Percentiles rank a stretch among this genome's conserved stretches.
These are phyloP conservation scores for Sordaria brevicollis DNA, from an alignment of 495 filamentous ascomycete species.

Conservation along the genomic window DNA sequence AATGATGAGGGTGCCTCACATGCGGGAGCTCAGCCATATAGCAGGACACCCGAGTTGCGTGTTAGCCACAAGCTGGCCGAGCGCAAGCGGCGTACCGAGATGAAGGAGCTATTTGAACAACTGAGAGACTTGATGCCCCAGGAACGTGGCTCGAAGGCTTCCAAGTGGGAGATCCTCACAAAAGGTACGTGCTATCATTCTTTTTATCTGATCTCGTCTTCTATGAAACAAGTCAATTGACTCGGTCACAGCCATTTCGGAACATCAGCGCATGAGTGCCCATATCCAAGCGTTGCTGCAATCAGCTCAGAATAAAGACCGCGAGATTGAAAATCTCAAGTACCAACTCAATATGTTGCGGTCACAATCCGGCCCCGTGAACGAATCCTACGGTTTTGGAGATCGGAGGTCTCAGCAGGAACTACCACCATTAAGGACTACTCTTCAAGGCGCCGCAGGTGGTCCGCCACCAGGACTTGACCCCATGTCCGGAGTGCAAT, in stretches of 20 bases:
- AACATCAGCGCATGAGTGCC: slow-evolving; percentile 40
- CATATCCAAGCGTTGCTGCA: slow-evolving; percentile 24
- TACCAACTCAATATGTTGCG: slow-evolving; percentile 40
- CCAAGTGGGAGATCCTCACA: slow-evolving; percentile 98
- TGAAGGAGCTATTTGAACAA: slow-evolving; percentile 94
- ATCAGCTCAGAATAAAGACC: slow-evolving; percentile 22
- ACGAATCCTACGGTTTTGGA: slow-evolving; percentile 20
- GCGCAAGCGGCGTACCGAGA: slow-evolving; percentile 89
- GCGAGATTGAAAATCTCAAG: slow-evolving; percentile 37
- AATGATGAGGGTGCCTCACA: slow-evolving; percentile 45
- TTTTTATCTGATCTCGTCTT: background rate
- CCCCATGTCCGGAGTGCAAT: slow-evolving; percentile 47
- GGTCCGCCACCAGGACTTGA: slow-evolving; percentile 24
- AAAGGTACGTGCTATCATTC: slow-evolving; percentile 52
- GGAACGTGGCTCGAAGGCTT: slow-evolving; percentile 83
- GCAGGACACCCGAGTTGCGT: slow-evolving; percentile 86
- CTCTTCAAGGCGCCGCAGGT: slow-evolving; percentile 13
- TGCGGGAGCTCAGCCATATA: slow-evolving; percentile 65
- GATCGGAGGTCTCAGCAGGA: slow-evolving; percentile 26
- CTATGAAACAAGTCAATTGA: slow-evolving; percentile 3
- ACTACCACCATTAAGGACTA: slow-evolving; percentile 36
- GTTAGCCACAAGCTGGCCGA: slow-evolving; percentile 95
- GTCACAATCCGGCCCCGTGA: slow-evolving; percentile 9
- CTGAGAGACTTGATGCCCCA: slow-evolving; percentile 74
- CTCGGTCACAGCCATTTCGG: slow-evolving; percentile 35